Evolutionary conservation across 129 eudicot genomes (phyloP).

Genomic region (Centaurea solstitialis): DNA sequence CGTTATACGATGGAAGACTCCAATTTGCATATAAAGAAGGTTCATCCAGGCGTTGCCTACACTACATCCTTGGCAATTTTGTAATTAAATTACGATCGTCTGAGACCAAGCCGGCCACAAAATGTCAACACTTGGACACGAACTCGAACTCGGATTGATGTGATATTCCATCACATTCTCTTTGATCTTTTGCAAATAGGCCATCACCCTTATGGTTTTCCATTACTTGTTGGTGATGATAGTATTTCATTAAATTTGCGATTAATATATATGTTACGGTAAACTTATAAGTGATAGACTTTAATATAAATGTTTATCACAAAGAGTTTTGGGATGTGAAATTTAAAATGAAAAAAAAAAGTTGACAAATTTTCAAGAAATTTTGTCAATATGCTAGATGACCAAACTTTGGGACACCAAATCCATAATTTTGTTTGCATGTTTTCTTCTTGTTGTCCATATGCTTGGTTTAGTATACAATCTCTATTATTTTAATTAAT

Average conservation of each 20-base stretch:
- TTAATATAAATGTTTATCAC: background rate
- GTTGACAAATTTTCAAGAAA: background rate
- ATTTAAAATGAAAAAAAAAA: background rate
- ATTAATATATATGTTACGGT: background rate
- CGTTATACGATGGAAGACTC: background rate
- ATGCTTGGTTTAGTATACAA: constrained; percentile 19
- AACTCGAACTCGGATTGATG: too few relatives aligned
- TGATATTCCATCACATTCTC: too few relatives aligned
- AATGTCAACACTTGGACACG: too few relatives aligned
- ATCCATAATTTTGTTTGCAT: constrained; percentile 30
- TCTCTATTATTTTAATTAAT: constrained; percentile 15
- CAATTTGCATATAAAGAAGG: background rate
- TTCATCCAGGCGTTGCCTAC: too few relatives aligned
- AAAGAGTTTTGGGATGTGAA: background rate
- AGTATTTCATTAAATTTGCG: too few relatives aligned
- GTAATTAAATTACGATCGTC: too few relatives aligned
- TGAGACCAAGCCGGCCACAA: too few relatives aligned
- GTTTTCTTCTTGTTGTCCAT: constrained; percentile 35
- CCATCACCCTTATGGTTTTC: too few relatives aligned
- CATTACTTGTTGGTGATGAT: background rate
- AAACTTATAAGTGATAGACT: background rate
- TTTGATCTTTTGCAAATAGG: too few relatives aligned
- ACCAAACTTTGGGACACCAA: constrained; percentile 39
- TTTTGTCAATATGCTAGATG: constrained; percentile 23
- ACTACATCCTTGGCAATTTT: too few relatives aligned